A percentile compares a stretch with the other conserved stretches of the same genome.
Conservation (phyloP, 441 rosid species). For the Omphalea diandra region DNA sequence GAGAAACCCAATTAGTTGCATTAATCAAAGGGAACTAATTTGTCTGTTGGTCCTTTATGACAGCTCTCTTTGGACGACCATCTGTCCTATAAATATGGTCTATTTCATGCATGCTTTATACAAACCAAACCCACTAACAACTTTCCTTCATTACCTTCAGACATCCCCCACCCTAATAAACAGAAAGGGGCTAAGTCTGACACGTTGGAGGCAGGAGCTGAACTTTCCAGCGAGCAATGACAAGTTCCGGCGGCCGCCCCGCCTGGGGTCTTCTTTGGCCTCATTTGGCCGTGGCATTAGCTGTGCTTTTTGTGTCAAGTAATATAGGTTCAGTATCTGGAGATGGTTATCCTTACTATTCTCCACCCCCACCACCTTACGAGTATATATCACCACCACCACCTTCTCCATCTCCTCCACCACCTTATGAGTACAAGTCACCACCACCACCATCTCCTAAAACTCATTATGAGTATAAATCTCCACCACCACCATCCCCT, state of each 20-base stretch:
- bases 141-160: not conserved
- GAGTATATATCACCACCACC: too few relatives aligned
- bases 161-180: not conserved
- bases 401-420: too few relatives aligned
- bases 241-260: constrained; percentile 48
- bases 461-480: too few relatives aligned
- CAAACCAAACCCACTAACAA: not conserved
- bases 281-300: constrained; percentile 45
- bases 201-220: constrained; percentile 24
- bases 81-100: constrained; percentile 46
- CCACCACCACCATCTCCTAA: too few relatives aligned
- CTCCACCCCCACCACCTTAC: constrained; percentile 62
- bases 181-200: not conserved
- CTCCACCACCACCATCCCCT: too few relatives aligned
- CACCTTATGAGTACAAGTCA: too few relatives aligned
- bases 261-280: constrained; percentile 45
- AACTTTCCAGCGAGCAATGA: constrained; percentile 37
- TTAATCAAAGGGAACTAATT: constrained; percentile 24
- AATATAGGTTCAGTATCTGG: constrained; percentile 47
- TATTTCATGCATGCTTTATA: constrained; percentile 33
- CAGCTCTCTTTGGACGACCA: constrained; percentile 49
- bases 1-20: constrained; percentile 18
- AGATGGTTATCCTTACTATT: constrained; percentile 56
- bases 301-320: constrained; percentile 42
- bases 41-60: constrained; percentile 38